These are phyloP conservation scores for Platanus orientalis DNA, from an alignment of 164 flowering plant species.

Conservation along the genomic window DNA sequence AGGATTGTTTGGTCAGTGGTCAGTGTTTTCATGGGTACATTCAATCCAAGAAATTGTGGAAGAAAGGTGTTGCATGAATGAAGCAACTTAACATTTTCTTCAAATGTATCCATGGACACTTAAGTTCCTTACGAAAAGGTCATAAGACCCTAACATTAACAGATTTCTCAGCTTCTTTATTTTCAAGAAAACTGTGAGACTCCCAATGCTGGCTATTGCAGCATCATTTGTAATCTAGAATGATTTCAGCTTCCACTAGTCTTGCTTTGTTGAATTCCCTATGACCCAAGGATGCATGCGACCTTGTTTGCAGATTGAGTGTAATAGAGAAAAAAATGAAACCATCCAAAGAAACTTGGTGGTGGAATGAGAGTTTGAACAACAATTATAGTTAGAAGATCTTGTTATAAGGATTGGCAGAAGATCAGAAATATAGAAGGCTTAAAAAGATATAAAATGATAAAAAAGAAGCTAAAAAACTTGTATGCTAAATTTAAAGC, in stretches of 20 bases:
- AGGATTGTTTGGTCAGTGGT: background rate
- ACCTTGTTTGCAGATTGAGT: too few relatives aligned
- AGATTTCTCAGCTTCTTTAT: constrained; percentile 59
- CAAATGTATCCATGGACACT: constrained; percentile 50
- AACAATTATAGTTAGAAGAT: too few relatives aligned
- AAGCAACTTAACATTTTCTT: constrained; percentile 44
- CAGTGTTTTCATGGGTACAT: too few relatives aligned
- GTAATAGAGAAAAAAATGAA: too few relatives aligned
- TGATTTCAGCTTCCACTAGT: constrained; percentile 70
- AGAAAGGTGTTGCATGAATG: background rate
- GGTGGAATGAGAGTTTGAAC: too few relatives aligned
- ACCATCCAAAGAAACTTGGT: too few relatives aligned
- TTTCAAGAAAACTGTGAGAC: constrained; percentile 53
- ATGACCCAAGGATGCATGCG: constrained; percentile 63
- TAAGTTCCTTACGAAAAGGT: constrained; percentile 58
- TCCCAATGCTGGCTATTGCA: constrained; percentile 69
- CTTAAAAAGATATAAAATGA: too few relatives aligned
- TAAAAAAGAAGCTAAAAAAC: too few relatives aligned
- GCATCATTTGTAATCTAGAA: constrained; percentile 75
- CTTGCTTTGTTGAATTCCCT: constrained; percentile 63
- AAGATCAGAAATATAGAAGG: too few relatives aligned
- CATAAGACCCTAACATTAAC: constrained; percentile 56
- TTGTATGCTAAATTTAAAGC: too few relatives aligned
- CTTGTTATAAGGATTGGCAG: too few relatives aligned
- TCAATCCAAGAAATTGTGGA: too few relatives aligned